Conservation (phyloP, 768 basidiomycete species). For the Boletus rubroflammeus region DNA sequence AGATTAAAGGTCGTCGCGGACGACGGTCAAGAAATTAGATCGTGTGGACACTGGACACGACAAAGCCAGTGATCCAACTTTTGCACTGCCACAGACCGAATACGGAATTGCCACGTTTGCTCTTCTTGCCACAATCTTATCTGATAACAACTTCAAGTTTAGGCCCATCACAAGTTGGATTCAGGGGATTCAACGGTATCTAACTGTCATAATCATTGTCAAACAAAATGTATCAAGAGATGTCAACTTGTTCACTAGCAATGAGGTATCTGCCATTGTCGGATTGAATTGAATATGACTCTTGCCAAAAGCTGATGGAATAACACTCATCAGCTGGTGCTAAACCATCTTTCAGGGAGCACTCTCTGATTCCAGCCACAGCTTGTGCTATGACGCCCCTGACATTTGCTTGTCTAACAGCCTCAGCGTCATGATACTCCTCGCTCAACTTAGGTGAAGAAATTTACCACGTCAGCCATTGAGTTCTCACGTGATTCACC, state of each 20-base stretch:
- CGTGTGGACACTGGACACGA: background rate
- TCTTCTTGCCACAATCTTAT: constrained; percentile 1
- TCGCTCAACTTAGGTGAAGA: constrained; percentile 6
- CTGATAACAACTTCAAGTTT: background rate
- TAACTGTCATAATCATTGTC: background rate
- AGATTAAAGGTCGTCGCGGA: background rate
- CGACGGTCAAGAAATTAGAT: background rate
- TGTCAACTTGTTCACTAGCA: no score
- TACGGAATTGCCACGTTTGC: constrained; percentile 15
- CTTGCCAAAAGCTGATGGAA: background rate
- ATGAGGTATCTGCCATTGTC: background rate
- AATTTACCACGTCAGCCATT: no score
- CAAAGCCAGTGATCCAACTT: background rate
- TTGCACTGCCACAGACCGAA: constrained; percentile 15
- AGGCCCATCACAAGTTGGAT: no score
- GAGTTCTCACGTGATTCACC: no score
- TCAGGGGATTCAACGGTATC: background rate
- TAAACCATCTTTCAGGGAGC: background rate
- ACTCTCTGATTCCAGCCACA: background rate
- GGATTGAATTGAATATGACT: background rate
- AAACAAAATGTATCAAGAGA: no score
- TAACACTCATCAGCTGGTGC: background rate
- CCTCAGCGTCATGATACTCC: constrained; percentile 2
- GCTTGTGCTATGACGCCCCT: background rate
- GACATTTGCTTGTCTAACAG: background rate